These are phyloP conservation scores for Arthrobotrys musiformis DNA, from an alignment of 2,329 filamentous ascomycete species.

Conservation along the genomic window DNA sequence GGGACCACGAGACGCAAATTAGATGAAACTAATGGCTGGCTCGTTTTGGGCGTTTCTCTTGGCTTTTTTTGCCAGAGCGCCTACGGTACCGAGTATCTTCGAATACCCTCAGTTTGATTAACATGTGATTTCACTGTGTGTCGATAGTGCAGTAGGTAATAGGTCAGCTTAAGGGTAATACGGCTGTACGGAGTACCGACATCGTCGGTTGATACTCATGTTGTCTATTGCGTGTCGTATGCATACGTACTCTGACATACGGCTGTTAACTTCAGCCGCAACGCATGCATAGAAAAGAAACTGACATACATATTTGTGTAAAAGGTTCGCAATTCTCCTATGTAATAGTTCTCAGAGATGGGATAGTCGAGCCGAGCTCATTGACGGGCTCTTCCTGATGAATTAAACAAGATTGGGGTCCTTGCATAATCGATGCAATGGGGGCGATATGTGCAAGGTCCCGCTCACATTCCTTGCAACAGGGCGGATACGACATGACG, in stretches of 20 bases:
- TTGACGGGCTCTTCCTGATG: constrained; percentile 1
- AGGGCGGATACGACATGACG: constrained; percentile 24
- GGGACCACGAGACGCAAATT: constrained; percentile 20
- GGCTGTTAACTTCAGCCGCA: constrained; percentile 47
- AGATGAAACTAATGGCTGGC: constrained; percentile 25
- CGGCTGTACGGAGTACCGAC: no score
- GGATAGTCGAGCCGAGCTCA: constrained; percentile 20
- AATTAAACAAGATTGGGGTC: constrained; percentile 32
- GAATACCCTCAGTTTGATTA: background rate
- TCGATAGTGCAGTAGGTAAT: background rate
- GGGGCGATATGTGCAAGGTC: constrained; percentile 39
- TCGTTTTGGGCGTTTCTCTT: constrained; percentile 5
- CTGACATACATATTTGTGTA: constrained; percentile 3
- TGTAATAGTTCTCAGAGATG: background rate
- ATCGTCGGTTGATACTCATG: constrained; percentile 15
- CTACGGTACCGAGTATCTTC: background rate
- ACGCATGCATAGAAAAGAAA: constrained; percentile 21
- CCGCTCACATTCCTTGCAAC: constrained; percentile 8
- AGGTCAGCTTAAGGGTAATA: constrained; percentile 41
- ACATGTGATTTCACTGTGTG: constrained; percentile 24
- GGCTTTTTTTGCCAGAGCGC: background rate
- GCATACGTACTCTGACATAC: background rate
- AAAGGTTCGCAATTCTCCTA: constrained; percentile 1
- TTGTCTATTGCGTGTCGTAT: background rate
- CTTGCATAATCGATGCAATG: constrained; percentile 19